phyloP scores from a whole-genome alignment of 1,284 basidiomycete species.

The Volvariella volvacea region DNA sequence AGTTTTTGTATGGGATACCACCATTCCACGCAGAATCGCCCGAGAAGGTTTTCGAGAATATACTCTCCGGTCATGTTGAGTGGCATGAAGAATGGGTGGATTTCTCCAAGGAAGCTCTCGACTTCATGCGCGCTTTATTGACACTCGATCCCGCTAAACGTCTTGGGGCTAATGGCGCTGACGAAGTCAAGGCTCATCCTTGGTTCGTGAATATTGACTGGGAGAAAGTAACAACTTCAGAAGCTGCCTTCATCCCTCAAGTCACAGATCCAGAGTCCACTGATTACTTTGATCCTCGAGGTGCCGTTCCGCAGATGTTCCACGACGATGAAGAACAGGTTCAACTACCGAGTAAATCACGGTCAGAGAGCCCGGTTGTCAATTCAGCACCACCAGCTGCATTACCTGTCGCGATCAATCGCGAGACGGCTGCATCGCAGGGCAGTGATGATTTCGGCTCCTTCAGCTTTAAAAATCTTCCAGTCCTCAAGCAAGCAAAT shows the following conservation, averaged over 20 bases:
- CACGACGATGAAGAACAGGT: slow-evolving; percentile 68
- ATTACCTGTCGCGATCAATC: slow-evolving; percentile 39
- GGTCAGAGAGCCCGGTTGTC: slow-evolving; percentile 40
- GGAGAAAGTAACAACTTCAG: slow-evolving; percentile 82
- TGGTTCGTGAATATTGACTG: slow-evolving; percentile 92
- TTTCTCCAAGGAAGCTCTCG: slow-evolving; percentile 79
- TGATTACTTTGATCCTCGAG: slow-evolving; percentile 97
- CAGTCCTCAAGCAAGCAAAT: slow-evolving; percentile 95
- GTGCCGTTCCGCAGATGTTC: slow-evolving; percentile 84
- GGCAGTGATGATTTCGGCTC: slow-evolving; percentile 90
- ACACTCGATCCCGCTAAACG: slow-evolving; percentile 76
- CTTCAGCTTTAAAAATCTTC: slow-evolving; percentile 98
- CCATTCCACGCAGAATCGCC: slow-evolving; percentile 98
- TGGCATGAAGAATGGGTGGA: slow-evolving; percentile 96
- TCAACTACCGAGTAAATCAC: slow-evolving; percentile 40
- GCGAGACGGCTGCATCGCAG: slow-evolving; percentile 41
- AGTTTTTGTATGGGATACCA: slow-evolving; percentile 95
- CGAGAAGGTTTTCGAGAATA: slow-evolving; percentile 98
- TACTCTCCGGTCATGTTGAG: slow-evolving; percentile 90
- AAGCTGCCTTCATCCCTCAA: slow-evolving; percentile 95
- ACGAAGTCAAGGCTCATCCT: slow-evolving; percentile 90
- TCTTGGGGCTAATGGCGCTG: slow-evolving; percentile 83
- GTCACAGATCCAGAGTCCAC: slow-evolving; percentile 96
- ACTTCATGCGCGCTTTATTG: slow-evolving; percentile 90
- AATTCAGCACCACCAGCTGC: slow-evolving; percentile 34